Base-by-base conservation (phyloP, 2,329 filamentous ascomycete genomes). In the Leptodontidium sp. region DNA sequence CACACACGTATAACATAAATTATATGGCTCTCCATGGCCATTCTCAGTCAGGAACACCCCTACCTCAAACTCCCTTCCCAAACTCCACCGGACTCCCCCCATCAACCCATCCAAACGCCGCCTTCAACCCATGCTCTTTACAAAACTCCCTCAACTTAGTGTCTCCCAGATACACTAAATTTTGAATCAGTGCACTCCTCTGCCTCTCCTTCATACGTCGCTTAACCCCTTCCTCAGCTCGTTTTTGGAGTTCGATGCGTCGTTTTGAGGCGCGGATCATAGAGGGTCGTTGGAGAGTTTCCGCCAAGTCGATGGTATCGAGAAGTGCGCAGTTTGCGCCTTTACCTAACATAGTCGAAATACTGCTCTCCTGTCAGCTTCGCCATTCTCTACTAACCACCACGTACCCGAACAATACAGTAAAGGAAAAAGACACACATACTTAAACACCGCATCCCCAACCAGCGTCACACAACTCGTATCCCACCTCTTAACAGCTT, bases 321-420 rank as follows among this genome's bases (percentile, higher is more conserved):
- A 76, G 72, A 11, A 77, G 57, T 2, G 75, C 75, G 61, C 75
- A 76, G 43, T 77, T 77, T 2, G 75, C 75, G 21, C 75, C 75
- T 64, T 75, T 76, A 2, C 73, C 72, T 14, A 77, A 67, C 62
- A 73, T 76, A 0, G 73, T 77, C 17, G 72, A 71, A 35, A 77
- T 77, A 59, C 74, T 76, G 17, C 12, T 9, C 17, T 17, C 7
- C 21, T 8, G 26, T 52, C 4, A 49, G 52, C 35, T 15, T 21
- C 2, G 2, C 11, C 11, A 2, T 11, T 11, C 38, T 40, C 38
- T 40, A 2, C 38, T 40, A 35, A 4, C 32, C 32, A 35, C 32
- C 32, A 9, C 4, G 9, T 35, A 35, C 32, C 32, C 9, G 21
- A 35, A 9, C 32, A 9, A 35, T 4, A 35, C 32, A 35, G 32